Evolutionary conservation across 73 alveolate genomes (phyloP).

Genomic region (Uronychia setigera): DNA sequence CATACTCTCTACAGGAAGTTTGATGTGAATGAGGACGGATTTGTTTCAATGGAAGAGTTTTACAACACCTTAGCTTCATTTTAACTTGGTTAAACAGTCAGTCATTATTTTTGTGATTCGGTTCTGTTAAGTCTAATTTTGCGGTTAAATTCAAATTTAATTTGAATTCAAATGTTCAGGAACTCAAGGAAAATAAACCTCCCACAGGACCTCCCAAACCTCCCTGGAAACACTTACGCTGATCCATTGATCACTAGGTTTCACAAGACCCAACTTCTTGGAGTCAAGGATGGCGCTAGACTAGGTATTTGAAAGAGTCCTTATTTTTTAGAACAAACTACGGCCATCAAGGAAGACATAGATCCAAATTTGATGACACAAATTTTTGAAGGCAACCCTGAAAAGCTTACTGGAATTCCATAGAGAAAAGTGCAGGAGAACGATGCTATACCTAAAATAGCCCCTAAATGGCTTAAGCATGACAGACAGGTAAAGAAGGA

Average conservation of each 20-base stretch:
- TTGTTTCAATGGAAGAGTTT: slow-evolving; percentile 41
- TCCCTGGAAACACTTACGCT: slow-evolving; percentile 59
- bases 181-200: slow-evolving; percentile 31
- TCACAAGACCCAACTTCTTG: slow-evolving; percentile 63
- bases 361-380: slow-evolving; percentile 52
- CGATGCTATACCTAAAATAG: slow-evolving; percentile 86
- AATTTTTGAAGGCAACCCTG: slow-evolving; percentile 61
- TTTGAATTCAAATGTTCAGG: not conserved
- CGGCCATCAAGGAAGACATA: slow-evolving; percentile 50
- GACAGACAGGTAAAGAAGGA: slow-evolving; percentile 76
- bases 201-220: slow-evolving; percentile 51
- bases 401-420: slow-evolving; percentile 64
- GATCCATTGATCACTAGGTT: slow-evolving; percentile 61
- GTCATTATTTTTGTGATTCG: not conserved
- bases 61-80: slow-evolving; percentile 25
- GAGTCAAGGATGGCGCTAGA: slow-evolving; percentile 55
- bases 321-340: slow-evolving; percentile 51
- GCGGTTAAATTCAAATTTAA: too few species aligned
- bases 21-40: too few species aligned
- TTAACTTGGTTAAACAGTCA: not conserved
- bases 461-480: slow-evolving; percentile 87
- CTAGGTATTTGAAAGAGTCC: slow-evolving; percentile 29
- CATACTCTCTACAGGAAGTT: slow-evolving; percentile 68
- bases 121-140: not conserved
- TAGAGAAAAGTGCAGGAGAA: slow-evolving; percentile 75